phyloP scores from a whole-genome alignment of 2,329 filamentous ascomycete genomes.

The Trichoderma oligosporum region DNA sequence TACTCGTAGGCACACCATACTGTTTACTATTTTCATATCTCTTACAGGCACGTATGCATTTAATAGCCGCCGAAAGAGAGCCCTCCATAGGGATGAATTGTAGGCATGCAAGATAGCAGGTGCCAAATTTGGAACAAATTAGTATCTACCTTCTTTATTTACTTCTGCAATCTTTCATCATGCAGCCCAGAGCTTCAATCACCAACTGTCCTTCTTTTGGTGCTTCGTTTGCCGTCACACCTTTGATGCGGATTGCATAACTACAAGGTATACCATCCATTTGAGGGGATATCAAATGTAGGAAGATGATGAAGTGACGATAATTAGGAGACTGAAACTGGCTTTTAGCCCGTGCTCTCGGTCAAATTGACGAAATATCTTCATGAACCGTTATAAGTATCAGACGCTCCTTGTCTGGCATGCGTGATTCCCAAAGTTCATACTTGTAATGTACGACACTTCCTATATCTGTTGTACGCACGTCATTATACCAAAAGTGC shows the following conservation, averaged over 20 bases:
- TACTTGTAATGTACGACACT: no score
- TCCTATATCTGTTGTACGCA: background rate
- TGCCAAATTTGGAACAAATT: background rate
- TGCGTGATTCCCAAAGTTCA: background rate
- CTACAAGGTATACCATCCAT: no score
- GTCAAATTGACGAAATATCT: background rate
- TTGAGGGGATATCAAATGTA: background rate
- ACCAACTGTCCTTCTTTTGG: background rate
- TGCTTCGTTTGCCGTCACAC: background rate
- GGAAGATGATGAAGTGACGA: background rate
- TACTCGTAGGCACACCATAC: background rate
- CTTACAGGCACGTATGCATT: background rate
- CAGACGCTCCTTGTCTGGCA: constrained; percentile 4
- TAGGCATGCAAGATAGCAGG: background rate
- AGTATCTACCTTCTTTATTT: background rate
- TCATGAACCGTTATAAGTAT: background rate
- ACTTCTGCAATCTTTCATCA: background rate
- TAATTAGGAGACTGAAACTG: background rate
- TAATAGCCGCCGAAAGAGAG: constrained; percentile 1
- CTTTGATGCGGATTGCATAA: background rate
- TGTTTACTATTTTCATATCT: background rate
- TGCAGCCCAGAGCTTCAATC: background rate
- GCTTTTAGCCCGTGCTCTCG: background rate
- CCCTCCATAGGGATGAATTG: background rate
- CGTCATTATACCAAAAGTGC: background rate